Base-by-base conservation (phyloP, 192 early-diverging fungal species). In the Linnemannia schmuckeri region DNA sequence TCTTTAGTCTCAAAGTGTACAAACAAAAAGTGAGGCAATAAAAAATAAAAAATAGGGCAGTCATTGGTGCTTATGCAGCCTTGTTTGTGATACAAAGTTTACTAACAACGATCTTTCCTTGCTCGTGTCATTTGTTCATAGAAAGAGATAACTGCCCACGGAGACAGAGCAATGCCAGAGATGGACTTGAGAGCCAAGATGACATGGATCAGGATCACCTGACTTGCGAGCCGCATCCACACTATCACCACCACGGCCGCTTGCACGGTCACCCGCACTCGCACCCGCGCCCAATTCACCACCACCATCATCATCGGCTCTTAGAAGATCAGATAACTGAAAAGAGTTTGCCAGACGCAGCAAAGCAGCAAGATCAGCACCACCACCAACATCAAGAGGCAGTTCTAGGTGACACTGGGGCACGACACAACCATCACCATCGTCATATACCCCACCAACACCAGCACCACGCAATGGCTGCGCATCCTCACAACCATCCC, bases 401-500 rank as follows among this genome's bases (percentile, higher is more conserved):
- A 27, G 6, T 40, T 24, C 30, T 54, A 37, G 46, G 46, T 27
- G 57, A 78, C 49, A 35, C 22, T 18, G 44, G 61, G 2, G 27
- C 71, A n/a, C 77, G 33, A 20, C 71, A 72, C 61, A 38, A 78
- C 35, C 69, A 49, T 35, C 49, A 74, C 24, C 46, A 27, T 38
- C 69, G 46, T 42, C 78, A 70, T 72, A 42, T 75, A 35, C 78
- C 78, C 13, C 78, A 79, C 33, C 70, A 27, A 30, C 74, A 75
- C 40, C 73, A 33, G 20, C 61, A 54, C 52, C 69, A 38, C 33
- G 20, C n/a, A 0, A 66, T 66, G 61, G 27, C 30, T 66, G 30
- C 22, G 24, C 76, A 55, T 42, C 22, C 61, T 46, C 83, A 75
- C 49, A 70, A 71, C 41, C 72, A 68, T 41, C 57, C 40, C 12